Base-by-base conservation (phyloP, 805 yeast genomes). In the Teunomyces kruisii region DNA sequence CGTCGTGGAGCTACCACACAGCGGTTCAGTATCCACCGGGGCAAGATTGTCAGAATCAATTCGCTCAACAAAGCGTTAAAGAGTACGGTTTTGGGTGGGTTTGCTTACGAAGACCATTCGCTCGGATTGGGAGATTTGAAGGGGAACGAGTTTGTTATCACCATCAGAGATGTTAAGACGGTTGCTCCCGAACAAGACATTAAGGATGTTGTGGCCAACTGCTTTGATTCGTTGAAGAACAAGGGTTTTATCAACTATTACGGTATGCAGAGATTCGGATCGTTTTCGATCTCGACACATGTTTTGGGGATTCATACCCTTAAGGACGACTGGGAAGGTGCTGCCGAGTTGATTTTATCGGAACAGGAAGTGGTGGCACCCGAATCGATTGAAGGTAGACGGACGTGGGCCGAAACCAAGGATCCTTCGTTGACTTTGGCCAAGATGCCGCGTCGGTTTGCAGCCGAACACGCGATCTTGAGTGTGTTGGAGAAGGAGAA, bases 221-320 rank as follows among this genome's bases (percentile, higher is more conserved):
- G 89, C 19, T 73, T 91, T 52, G 59, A 70, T 4, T 76, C 88
- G 0, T 69, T 92, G 42, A 70, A 72, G 41, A 72, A 71, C 1
- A 72, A 76, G 24, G 99, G 99, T 0, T 94, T 88, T 58, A 85
- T 94, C 51, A 94, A 94, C 64, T 94, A 94, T 61, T 94, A 79
- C 62, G 99, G 99, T n/a, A 85, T 94, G 91, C 99, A 94, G 71
- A 75, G 99, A 59, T 94, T 94, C 63, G 99, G 99, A 24, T 91
- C 99, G 0, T 92, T 89, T 59, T 87, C 97, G 9, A 76, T 90
- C 24, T 88, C 98, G 2, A 91, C 99, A 0, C 97, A 94, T 64
- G 78, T 76, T 26, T 74, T 91, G 43, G 99, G 99, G 40, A 80
- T 79, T 49, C 76, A 76, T 49, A 72, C 92, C 22, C 68, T 94